phyloP scores from a whole-genome alignment of 1,284 basidiomycete genomes.

The Malassezia pachydermatis region DNA sequence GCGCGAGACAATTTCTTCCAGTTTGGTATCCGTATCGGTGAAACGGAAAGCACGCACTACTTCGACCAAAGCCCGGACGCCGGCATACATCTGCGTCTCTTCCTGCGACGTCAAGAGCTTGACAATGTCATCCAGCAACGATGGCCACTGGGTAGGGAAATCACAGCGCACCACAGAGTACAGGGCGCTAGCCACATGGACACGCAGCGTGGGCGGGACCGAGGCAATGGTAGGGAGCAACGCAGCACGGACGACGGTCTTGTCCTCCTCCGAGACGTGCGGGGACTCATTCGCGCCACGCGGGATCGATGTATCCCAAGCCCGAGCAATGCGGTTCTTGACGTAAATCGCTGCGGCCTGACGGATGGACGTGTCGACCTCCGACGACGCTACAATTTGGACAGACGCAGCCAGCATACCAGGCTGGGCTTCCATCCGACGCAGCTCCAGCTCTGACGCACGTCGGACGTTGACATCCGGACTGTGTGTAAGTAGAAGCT shows the following conservation, averaged over 20 bases:
- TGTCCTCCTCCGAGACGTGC: conserved; percentile 29
- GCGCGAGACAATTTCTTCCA: conserved; percentile 32
- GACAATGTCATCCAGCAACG: conserved; percentile 34
- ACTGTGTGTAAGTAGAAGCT: conserved; percentile 12
- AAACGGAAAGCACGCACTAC: conserved; percentile 40
- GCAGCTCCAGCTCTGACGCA: conserved; percentile 43
- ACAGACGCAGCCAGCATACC: conserved; percentile 44
- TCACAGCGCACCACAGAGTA: conserved; percentile 34
- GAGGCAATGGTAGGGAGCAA: conserved; percentile 34
- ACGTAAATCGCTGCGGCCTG: conserved; percentile 42
- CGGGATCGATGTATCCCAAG: conserved; percentile 30
- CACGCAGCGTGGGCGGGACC: conserved; percentile 26
- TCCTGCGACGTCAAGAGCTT: conserved; percentile 28
- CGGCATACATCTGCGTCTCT: conserved; percentile 32
- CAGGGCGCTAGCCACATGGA: conserved; percentile 34
- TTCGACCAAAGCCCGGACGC: conserved; percentile 39
- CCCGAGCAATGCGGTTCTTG: conserved; percentile 40
- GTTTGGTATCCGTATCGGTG: conserved; percentile 32
- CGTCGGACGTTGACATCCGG: conserved; percentile 40
- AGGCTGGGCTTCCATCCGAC: conserved; percentile 35
- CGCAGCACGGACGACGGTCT: conserved; percentile 24
- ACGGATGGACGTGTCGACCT: conserved; percentile 31
- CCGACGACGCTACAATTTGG: conserved; percentile 28
- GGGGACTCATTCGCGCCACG: conserved; percentile 14
- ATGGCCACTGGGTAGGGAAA: conserved; percentile 40